Base-by-base conservation (phyloP, 768 basidiomycete genomes). In the Lactarius tabidus region DNA sequence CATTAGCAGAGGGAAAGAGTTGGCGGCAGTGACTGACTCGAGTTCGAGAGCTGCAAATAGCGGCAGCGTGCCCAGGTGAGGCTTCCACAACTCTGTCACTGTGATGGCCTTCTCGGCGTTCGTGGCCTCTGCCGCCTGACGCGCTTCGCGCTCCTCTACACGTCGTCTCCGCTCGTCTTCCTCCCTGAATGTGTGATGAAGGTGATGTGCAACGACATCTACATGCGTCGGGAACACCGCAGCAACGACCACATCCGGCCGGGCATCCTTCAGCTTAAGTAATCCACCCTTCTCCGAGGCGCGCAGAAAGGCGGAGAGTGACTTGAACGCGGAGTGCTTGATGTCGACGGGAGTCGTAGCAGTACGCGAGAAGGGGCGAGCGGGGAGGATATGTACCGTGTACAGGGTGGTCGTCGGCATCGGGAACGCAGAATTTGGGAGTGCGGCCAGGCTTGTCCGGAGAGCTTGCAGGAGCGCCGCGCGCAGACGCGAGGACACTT, bases 221-320 rank as follows among this genome's bases (percentile, higher is more conserved):
- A 84, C 78, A 71, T 93, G 90, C 0, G 72, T 74, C 0, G 79
- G 72, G 59, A 82, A 85, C 29, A 91, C 84, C 3, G 78, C 79
- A 60, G 79, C 80, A 12, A 72, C 39, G 26, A 39, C 67, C 38
- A 61, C 70, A 68, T 66, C 71, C 10, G 79, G 73, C 71, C 79
- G 73, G 56, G 74, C 78, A 26, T 88, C 81, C 72, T 96, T 97
- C 28, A 89, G 78, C 15, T 85, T 85, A 41, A 96, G 71, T 28
- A 97, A 74, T 0, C 82, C 82, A 9, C 85, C 83, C 72, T 95
- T 95, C 66, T 92, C 90, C 20, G 82, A 79, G 20, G 82, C 71
- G 73, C 90, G 94, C 70, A 97, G 80, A 78, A 96, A 95, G 1
- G 87, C 81, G 1, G 87, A 82, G 23, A 95, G 80, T 12, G 91